phyloP scores from a whole-genome alignment of 164 flowering plant genomes.

The Magnolia officinalis region DNA sequence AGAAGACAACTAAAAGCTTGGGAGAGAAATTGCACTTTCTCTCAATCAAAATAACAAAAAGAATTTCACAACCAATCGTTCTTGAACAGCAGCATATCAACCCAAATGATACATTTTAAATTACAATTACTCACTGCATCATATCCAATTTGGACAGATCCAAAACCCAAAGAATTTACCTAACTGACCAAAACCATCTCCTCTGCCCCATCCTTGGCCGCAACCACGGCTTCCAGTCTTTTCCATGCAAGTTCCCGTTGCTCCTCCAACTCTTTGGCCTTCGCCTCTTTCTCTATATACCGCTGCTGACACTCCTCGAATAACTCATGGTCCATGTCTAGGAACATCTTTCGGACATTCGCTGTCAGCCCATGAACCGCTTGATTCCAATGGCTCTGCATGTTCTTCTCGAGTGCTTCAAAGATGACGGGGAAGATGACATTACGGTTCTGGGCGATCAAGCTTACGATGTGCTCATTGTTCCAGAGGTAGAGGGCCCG shows the following conservation, averaged over 20 bases:
- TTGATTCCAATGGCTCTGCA: conserved; percentile 71
- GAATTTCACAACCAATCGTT: neutral
- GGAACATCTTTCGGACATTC: conserved; percentile 67
- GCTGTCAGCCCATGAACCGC: conserved; percentile 68
- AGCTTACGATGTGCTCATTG: conserved; percentile 72
- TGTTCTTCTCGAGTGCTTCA: conserved; percentile 68
- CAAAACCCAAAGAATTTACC: neutral
- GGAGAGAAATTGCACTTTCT: neutral
- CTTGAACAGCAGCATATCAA: neutral
- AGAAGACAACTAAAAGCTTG: neutral
- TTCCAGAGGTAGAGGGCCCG: conserved; percentile 83
- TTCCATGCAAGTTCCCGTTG: conserved; percentile 60
- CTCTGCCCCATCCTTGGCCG: conserved; percentile 41
- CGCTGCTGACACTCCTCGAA: conserved; percentile 63
- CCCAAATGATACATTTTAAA: neutral
- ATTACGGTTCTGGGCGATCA: conserved; percentile 67
- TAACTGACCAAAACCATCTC: conserved; percentile 40
- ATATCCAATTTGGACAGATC: conserved; percentile 2
- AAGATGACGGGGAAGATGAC: conserved; percentile 60
- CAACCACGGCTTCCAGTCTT: conserved; percentile 53
- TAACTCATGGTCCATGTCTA: conserved; percentile 69
- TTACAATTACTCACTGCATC: neutral
- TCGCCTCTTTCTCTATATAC: conserved; percentile 45
- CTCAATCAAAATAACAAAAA: neutral
- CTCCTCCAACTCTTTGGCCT: conserved; percentile 49